Evolutionary conservation across 2,329 filamentous ascomycete species (phyloP), one percentile per base, ranked within the genome.

Genomic region (Arthroderma sp.): DNA sequence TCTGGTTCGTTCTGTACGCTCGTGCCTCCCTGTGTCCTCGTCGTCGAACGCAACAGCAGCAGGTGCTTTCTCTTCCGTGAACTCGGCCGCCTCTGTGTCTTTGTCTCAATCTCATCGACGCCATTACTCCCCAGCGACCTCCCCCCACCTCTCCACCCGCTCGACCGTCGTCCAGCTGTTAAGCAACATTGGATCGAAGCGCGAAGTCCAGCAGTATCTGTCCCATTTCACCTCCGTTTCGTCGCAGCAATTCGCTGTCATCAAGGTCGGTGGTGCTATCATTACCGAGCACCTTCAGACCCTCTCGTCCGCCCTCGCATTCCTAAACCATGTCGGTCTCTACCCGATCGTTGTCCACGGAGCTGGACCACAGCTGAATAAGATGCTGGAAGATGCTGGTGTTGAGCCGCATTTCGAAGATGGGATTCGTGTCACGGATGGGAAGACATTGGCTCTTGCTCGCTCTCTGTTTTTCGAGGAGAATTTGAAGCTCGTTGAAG

Each of bases 211-310:
- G 71, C 89, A 96, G 67, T 96, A 96, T 66, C 80, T 96, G 48
- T 91, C 88, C 54, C 87, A 96, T 64, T 98, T 98, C 73, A 91
- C 83, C 55, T 94, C 88, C 31, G 88, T 95, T 50, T 91, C 87
- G 38, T 94, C 87, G 32, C 88, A 96, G 70, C 87, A 94, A 61
- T 98, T 96, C 65, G 89, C 88, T 54, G 89, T 98, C 40, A 94
- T 98, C 68, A 98, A 98, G 72, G 89, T 96, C 45, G 91, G 89
- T 50, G 91, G 89, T 50, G 91, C 89, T 51, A 95, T 96, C 58
- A 76, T 98, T 58, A 94, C 86, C 49, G 88, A 96, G 62, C 83
- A 95, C 66, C 75, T 96, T 45, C 84, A 94, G 63, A 87, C 88
- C 58, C 78, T 98, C 45, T 94, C 86, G 60, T 82, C 83, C 45